Evolutionary conservation across 179 eudicot genomes (phyloP), one percentile per base, ranked within the genome.

Genomic region (Drosera spatulata): DNA sequence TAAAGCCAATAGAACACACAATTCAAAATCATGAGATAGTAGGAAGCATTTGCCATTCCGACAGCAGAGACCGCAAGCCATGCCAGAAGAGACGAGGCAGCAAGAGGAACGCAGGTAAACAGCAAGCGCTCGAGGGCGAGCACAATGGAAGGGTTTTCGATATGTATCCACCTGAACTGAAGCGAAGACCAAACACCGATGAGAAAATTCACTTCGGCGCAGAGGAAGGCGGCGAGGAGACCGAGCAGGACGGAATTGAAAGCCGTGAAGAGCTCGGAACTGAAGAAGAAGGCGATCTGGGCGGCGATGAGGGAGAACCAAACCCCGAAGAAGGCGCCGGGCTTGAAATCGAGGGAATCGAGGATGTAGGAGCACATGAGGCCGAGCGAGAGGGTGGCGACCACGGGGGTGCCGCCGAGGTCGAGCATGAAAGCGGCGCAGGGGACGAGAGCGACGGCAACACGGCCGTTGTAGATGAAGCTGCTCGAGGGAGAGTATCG

Each of bases 161-260:
- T 70, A 50, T 84, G 99, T 55, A 93, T 76, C 87, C 87, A 93
- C 65, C 79, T 84, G 73, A 93, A 93, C 80, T 93, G 96, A 13
- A 93, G 82, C 8, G 96, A 88, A 7, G 82, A 80, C 99, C 99
- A 93, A 10, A 88, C 83, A 2, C 99, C 99, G 50, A 93, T 69
- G 42, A 93, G 62, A 59, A 93, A 93, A 53, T 75, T 93, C 5
- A 85, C 58, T 62, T 74, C 41, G 2, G 82, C 80, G 56, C 86
- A 88, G 1, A 85, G 53, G 7, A 82, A 66, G 0, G 71, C 47
- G 0, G 95, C 87, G 3, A 86, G 79, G 43, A 81, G 3, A 2
- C 81, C 68, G 2, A 88, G 83, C 1, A 80, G 65, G 55, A 74
- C 0, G 15, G 87, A 81, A 59, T 73, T 77, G 80, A 88, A 85